Evolutionary conservation across 148 eudicot genomes (phyloP), one percentile per base, ranked within the genome.

Genomic region (Arbutus unedo): DNA sequence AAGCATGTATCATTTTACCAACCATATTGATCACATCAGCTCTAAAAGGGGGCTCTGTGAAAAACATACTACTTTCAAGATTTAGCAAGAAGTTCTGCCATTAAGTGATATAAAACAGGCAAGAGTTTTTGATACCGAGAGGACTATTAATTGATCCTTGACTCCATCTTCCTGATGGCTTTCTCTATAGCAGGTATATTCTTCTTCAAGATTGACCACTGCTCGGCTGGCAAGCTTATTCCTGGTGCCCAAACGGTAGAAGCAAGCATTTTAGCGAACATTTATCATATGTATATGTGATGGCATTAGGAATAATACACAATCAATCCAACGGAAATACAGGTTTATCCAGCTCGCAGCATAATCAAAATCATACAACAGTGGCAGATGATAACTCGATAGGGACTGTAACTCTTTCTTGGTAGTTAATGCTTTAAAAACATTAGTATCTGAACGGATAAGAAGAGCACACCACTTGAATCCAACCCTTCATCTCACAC

Each of bases 211-310:
- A 90, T 6, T 15, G 92, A 81, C 98, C 98, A 96, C 83, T 96
- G 98, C 76, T 93, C 98, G 31, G 94, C 75, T 5, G 97, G 89
- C 91, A 96, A 89, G 91, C 97, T 93, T 82, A 96, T 96, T 54
- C 98, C 98, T 96, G 85, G 49, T 74, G 45, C 54, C 53, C 66
- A 49, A 9, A 82, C 19, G 21, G 7, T 51, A 21, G 43, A 16
- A 72, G 53, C 74, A 7, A 3, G 38, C 16, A 15, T 73, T 21
- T 71, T 55, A 23, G 41, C 70, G 21, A 64, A 23, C 41, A 38
- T 38, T 2, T 44, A 5, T 18, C 13, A 14, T 19, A 68, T 11
- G 2, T 14, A 15, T 45, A 18, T 44, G 48, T 16, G 18, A 16
- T 15, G 4, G 45, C 74, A 68, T 3, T 31, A 19, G n/a, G 19